Percentiles rank a stretch among this genome's conserved stretches.
Conservation (phyloP, 2,329 filamentous ascomycete species). For the Penicillium palitans region DNA sequence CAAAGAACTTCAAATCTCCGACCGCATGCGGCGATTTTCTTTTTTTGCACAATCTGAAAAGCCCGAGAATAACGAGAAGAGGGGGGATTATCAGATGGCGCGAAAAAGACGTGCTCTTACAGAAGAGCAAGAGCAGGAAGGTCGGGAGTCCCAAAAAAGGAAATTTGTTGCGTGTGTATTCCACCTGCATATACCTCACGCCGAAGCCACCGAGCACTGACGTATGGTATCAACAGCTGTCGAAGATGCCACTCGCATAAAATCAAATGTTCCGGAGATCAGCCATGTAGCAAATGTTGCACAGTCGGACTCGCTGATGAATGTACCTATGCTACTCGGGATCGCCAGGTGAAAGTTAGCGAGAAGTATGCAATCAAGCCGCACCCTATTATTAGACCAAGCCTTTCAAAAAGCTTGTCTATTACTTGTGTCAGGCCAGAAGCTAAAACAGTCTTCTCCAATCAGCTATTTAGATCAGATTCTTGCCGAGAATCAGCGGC, state of each 20-base stretch:
- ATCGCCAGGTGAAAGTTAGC: slow-evolving; percentile 45
- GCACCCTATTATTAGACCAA: background rate
- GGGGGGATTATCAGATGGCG: slow-evolving; percentile 15
- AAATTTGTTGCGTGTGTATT: slow-evolving; percentile 36
- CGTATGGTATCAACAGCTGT: slow-evolving; percentile 29
- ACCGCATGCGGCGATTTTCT: background rate
- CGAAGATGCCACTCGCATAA: slow-evolving; percentile 50
- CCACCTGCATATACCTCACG: background rate
- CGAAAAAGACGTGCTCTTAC: slow-evolving; percentile 17
- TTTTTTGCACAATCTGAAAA: background rate
- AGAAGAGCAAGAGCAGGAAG: slow-evolving; percentile 18
- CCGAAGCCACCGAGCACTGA: slow-evolving; percentile 7
- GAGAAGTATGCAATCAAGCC: slow-evolving; percentile 31
- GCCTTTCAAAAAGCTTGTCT: background rate
- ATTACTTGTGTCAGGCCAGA: background rate
- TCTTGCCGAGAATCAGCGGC: slow-evolving; percentile 34
- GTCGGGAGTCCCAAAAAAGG: slow-evolving; percentile 22
- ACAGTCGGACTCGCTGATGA: slow-evolving; percentile 39
- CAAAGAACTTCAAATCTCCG: background rate
- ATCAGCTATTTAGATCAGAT: slow-evolving; percentile 38
- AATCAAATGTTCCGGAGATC: slow-evolving; percentile 50
- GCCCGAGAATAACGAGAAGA: background rate
- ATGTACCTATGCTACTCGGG: slow-evolving; percentile 45
- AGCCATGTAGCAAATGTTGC: slow-evolving; percentile 46
- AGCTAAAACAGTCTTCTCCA: slow-evolving; percentile 13